Base-by-base conservation (phyloP, 2,329 filamentous ascomycete species). In the Fusarium napiforme region DNA sequence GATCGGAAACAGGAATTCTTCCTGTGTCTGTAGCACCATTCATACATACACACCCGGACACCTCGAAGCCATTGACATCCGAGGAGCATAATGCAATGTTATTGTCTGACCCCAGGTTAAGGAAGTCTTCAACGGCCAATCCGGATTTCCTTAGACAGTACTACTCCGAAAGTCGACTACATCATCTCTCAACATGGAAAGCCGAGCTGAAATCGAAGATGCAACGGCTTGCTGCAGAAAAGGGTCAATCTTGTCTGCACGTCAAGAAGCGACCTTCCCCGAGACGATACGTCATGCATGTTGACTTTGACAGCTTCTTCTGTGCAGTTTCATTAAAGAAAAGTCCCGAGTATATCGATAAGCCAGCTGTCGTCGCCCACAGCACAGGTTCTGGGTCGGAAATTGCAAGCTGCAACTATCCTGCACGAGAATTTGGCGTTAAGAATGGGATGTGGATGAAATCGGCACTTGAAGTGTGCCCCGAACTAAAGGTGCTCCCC, bases 381-480 rank as follows among this genome's bases (percentile, higher is more conserved):
- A 93, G 96, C 9, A 89, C 88, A 49, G 96, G 96, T 0, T 90
- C 89, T 30, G 94, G 94, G 1, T 97, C 96, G 1, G 96, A 99
- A 79, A 98, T 99, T 78, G 96, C 96, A 28, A 98, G 95, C 73
- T 99, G 96, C 83, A 99, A 99, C 78, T 99, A 99, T 79, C 91
- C 93, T 26, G 96, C 97, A 11, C 90, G 96, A 42, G 87, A 89
- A 37, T 96, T 92, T 76, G 96, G 96, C 2, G 87, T 99, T 61
- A 97, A 95, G 79, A 99, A 99, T 76, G 97, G 97, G 42, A 99
- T 98, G 96, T 99, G 97, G 96, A 98, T 99, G 96, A 97, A 96
- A 80, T 88, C 89, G 39, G 96, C 96, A 0, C 86, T 92, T 67
- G 92, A 96, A 74, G 82, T 96, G 23, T 99, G 95, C 78, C 92